These are phyloP conservation scores for Myxozyma vanderwaltii DNA, from an alignment of 805 yeast genomes.

Conservation along the genomic window DNA sequence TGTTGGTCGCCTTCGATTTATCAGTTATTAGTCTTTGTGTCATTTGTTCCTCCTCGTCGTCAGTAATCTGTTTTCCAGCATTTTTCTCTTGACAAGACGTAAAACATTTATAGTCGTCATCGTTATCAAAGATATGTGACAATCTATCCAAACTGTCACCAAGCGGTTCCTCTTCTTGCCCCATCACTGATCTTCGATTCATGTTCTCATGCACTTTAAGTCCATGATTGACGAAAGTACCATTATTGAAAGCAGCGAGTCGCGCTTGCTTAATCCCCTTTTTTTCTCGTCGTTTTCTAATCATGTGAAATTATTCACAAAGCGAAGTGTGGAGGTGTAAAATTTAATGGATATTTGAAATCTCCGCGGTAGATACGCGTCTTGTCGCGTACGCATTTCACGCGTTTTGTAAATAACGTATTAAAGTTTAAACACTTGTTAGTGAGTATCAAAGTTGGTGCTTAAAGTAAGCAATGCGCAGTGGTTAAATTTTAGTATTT, in stretches of 20 bases:
- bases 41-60: not conserved
- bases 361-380: no score
- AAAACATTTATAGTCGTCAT: not conserved
- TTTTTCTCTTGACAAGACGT: not conserved
- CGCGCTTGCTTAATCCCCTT: conserved; percentile 3
- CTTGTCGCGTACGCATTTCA: no score
- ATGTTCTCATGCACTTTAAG: not conserved
- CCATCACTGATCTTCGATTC: not conserved
- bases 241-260: conserved; percentile 9
- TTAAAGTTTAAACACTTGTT: no score
- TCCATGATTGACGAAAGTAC: not conserved
- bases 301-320: not conserved
- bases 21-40: no score
- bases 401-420: no score
- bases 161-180: not conserved
- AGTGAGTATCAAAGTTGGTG: no score
- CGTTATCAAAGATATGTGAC: not conserved
- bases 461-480: no score
- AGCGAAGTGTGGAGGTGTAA: no score
- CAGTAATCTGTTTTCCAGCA: not conserved
- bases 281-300: not conserved
- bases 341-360: no score
- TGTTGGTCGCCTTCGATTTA: no score
- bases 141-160: not conserved
- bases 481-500: no score